These are phyloP conservation scores for Metschnikowia lochheadii DNA, from an alignment of 805 yeast genomes.

Conservation along the genomic window DNA sequence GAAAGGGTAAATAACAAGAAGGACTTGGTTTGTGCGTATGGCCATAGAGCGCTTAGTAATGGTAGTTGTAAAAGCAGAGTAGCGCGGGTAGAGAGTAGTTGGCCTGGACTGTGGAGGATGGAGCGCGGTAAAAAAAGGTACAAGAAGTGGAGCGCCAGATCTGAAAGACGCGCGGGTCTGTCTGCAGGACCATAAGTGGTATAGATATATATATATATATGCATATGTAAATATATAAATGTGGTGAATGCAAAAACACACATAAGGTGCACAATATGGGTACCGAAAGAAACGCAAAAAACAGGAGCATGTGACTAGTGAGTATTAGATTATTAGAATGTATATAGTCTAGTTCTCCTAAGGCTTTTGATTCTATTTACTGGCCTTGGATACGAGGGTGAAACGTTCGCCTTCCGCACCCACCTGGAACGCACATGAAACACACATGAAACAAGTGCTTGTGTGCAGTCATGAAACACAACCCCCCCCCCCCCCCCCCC, in stretches of 20 bases:
- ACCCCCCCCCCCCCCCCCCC: background rate
- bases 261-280: no score
- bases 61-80: background rate
- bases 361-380: no score
- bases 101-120: background rate
- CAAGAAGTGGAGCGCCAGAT: slow-evolving; percentile 2
- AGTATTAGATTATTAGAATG: no score
- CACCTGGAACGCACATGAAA: slow-evolving; percentile 3
- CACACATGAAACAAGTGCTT: background rate
- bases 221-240: no score
- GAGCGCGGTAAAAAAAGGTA: slow-evolving; percentile 6
- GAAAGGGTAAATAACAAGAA: background rate
- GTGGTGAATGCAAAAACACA: no score
- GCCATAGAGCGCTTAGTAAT: background rate
- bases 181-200: background rate
- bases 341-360: no score
- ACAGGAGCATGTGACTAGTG: no score
- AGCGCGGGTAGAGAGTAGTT: background rate
- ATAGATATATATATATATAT: no score
- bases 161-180: background rate
- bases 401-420: slow-evolving; percentile 1
- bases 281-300: no score
- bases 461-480: slow-evolving; percentile 3
- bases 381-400: background rate
- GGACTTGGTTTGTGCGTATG: no score